Evolutionary conservation across 306 rosid species (phyloP).

Genomic region (Cucurbita moschata): DNA sequence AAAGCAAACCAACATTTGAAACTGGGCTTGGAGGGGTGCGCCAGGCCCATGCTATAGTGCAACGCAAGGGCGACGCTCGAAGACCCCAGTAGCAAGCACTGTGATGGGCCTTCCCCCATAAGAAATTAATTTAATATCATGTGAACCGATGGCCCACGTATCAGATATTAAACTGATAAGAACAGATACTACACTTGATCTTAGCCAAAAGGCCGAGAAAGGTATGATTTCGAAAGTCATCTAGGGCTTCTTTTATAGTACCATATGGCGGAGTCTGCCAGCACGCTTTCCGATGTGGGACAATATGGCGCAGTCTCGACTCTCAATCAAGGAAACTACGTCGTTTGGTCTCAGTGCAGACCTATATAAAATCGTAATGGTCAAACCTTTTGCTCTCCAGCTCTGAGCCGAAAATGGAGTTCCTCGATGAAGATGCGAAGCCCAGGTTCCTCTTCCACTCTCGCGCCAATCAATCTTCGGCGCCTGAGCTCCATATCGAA

Average conservation of each 20-base stretch:
- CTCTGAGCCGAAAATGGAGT: slow-evolving; percentile 32
- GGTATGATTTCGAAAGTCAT: not conserved
- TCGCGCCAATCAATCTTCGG: slow-evolving; percentile 13
- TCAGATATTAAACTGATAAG: slow-evolving; percentile 20
- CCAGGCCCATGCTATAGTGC: slow-evolving; percentile 11
- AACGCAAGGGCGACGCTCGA: slow-evolving; percentile 10
- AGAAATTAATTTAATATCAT: slow-evolving; percentile 14
- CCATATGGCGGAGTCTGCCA: not conserved
- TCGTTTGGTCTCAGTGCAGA: not conserved
- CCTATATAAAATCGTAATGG: not conserved
- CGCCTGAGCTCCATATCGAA: not conserved
- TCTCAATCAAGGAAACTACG: not conserved
- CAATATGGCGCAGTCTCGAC: too few species aligned
- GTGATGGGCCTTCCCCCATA: not conserved
- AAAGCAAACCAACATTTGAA: not conserved
- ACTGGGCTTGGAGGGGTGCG: slow-evolving; percentile 7
- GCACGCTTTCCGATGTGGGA: not conserved
- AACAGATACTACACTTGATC: slow-evolving; percentile 24
- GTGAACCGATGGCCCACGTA: slow-evolving; percentile 11
- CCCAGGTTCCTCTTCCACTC: slow-evolving; percentile 42
- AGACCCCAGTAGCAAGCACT: slow-evolving; percentile 12
- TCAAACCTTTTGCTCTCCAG: slow-evolving; percentile 3
- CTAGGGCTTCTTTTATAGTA: not conserved
- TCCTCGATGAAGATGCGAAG: slow-evolving; percentile 42
- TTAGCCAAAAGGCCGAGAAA: slow-evolving; percentile 21